Percentiles rank a stretch among this genome's conserved stretches.
phyloP scores from a whole-genome alignment of 352 stramenopile genomes.

The Paralagenidium karlingii region DNA sequence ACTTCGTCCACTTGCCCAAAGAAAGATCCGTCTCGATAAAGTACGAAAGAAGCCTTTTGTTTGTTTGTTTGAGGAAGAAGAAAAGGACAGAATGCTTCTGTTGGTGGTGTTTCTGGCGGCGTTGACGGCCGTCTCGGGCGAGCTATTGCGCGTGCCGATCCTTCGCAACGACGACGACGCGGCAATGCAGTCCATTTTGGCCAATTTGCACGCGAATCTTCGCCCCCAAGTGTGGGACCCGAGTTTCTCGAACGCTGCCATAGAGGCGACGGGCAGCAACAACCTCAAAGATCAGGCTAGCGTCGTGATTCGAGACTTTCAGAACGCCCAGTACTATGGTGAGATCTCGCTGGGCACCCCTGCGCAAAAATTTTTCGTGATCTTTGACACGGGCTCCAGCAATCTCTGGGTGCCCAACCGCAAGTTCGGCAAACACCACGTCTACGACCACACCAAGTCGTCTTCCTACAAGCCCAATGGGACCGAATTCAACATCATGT shows the following conservation, averaged over 20 bases:
- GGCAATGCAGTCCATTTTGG: conserved; percentile 39
- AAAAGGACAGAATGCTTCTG: no score
- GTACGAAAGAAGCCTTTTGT: no score
- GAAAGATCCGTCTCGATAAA: no score
- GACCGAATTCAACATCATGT: conserved; percentile 91
- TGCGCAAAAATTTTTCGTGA: conserved; percentile 87
- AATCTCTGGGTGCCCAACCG: conserved; percentile 93
- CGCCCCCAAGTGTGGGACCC: conserved; percentile 34
- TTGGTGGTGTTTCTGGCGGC: conserved; percentile 1
- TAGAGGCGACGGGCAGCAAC: neutral
- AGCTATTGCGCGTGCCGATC: conserved; percentile 51
- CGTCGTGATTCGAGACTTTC: conserved; percentile 82
- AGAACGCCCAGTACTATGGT: conserved; percentile 93
- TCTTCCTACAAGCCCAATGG: conserved; percentile 85
- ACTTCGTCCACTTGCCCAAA: no score
- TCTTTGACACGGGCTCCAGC: conserved; percentile 95
- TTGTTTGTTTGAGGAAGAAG: no score
- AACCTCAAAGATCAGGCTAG: conserved; percentile 10
- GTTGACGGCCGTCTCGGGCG: conserved; percentile 5
- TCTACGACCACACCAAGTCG: conserved; percentile 86
- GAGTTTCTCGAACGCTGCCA: conserved; percentile 8
- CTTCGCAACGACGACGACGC: conserved; percentile 44
- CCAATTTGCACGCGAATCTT: conserved; percentile 20
- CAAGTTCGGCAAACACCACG: conserved; percentile 50
- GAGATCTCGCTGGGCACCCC: conserved; percentile 86